These are phyloP conservation scores for Cordyceps tenuipes DNA, from an alignment of 2,329 filamentous ascomycete genomes.

Conservation along the genomic window DNA sequence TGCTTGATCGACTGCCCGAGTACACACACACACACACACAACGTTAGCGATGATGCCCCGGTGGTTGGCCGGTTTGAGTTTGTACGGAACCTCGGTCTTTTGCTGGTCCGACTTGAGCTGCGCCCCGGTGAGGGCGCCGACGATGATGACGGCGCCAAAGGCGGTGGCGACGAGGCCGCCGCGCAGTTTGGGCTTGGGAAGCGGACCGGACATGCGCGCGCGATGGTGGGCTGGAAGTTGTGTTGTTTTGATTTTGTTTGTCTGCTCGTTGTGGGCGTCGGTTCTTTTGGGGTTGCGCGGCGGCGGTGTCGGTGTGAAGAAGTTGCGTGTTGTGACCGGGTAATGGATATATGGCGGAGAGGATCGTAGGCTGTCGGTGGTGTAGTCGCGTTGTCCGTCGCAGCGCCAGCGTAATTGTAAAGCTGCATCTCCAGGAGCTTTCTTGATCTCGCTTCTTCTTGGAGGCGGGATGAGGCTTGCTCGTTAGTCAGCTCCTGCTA, in stretches of 20 bases:
- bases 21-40: no score
- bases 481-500: neutral
- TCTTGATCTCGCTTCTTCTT: neutral
- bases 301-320: neutral
- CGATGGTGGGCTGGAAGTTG: neutral
- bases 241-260: neutral
- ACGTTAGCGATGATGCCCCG: no score
- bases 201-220: conserved; percentile 12
- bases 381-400: neutral
- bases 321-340: neutral
- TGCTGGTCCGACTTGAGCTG: conserved; percentile 41
- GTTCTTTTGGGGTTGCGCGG: neutral
- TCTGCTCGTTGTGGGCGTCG: no score
- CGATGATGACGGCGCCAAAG: conserved; percentile 37
- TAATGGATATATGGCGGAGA: neutral
- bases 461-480: neutral
- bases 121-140: conserved; percentile 41
- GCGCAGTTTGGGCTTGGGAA: conserved; percentile 25
- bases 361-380: neutral
- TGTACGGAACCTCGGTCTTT: conserved; percentile 37
- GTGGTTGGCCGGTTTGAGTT: no score
- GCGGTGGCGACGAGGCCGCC: conserved; percentile 32
- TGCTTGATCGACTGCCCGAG: conserved; percentile 23
- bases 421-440: neutral
- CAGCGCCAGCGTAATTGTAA: neutral